Percentiles rank a stretch among this genome's conserved stretches.
Evolutionary conservation across 2,329 filamentous ascomycete species (phyloP).

Genomic region (Proliferodiscus dingleyae): DNA sequence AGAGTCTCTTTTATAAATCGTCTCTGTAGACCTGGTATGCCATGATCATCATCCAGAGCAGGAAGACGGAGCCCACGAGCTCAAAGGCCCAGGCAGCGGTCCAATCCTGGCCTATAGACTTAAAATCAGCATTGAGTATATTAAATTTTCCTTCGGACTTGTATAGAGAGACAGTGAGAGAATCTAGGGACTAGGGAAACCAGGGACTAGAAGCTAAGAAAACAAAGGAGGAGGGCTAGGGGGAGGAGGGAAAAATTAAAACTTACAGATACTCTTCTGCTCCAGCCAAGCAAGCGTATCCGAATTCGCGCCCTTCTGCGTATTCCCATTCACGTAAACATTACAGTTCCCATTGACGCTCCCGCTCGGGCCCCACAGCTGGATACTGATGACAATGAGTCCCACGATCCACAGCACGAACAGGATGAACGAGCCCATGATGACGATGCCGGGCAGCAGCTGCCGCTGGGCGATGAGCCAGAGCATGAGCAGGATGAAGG

Average conservation of each 20-base stretch:
- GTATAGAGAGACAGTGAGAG: too few species aligned
- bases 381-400: constrained; percentile 54
- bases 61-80: constrained; percentile 53
- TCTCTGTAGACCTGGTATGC: constrained; percentile 53
- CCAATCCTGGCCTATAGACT: constrained; percentile 52
- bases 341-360: constrained; percentile 57
- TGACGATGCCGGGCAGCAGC: constrained; percentile 60
- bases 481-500: constrained; percentile 63
- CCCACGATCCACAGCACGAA: constrained; percentile 66
- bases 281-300: constrained; percentile 59
- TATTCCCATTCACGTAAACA: constrained; percentile 48
- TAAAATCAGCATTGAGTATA: constrained; percentile 13
- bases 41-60: constrained; percentile 67
- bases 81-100: constrained; percentile 60
- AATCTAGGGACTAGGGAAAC: neutral
- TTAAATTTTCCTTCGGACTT: neutral
- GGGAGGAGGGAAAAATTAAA: too few species aligned
- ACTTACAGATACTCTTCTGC: constrained; percentile 59
- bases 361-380: constrained; percentile 58
- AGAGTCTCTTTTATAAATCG: constrained; percentile 17
- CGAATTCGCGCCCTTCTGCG: constrained; percentile 46
- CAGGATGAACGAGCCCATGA: constrained; percentile 59
- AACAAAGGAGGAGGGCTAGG: neutral
- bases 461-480: constrained; percentile 57
- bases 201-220: neutral